Base-by-base conservation (phyloP, 768 basidiomycete species). In the Tephrocybe rancida region DNA sequence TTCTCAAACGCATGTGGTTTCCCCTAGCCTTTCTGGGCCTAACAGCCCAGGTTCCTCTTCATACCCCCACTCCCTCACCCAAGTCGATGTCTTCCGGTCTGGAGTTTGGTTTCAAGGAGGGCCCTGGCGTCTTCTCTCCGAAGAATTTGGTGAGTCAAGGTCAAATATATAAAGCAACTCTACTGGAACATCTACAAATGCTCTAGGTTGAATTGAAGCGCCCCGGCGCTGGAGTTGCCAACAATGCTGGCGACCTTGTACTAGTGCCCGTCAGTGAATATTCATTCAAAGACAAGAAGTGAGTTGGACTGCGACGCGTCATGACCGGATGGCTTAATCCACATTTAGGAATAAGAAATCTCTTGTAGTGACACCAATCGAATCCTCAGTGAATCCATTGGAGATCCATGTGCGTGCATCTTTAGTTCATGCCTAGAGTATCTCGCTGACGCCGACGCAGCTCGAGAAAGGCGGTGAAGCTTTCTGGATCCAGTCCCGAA, bases 401-500 rank as follows among this genome's bases (percentile, higher is more conserved):
- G 73, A 85, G 55, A 74, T 89, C 50, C 75, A 84, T 14, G 79
- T 81, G 45, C 38, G 77, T 70, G 18, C 18, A 29, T n/a, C 16
- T 19, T 32, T 37, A 16, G 35, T 16, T 16, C 11, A 9, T 37
- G 7, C 35, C 4, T 9, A 16, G 39, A 22, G 39, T 41, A 41
- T n/a, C 9, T 21, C 7, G 16, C 5, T 16, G n/a, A 16, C 18
- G 22, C 7, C 18, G 16, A 25, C 18, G 14, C 61, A 81, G 73
- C 77, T 92, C 32, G 72, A 80, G 21, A 81, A 83, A 44, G 88
- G 83, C 8, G 90, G 90, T 19, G 85, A 90, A 41, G 78, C 79
- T 2, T 92, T 94, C 71, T 94, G 92, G 92, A 76, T 94, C 11
- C 80, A 85, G 46, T 70, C 78, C 1, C 78, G 82, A 39, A 89